Base-by-base conservation (phyloP, 441 rosid genomes). In the Aquilaria agallochum region DNA sequence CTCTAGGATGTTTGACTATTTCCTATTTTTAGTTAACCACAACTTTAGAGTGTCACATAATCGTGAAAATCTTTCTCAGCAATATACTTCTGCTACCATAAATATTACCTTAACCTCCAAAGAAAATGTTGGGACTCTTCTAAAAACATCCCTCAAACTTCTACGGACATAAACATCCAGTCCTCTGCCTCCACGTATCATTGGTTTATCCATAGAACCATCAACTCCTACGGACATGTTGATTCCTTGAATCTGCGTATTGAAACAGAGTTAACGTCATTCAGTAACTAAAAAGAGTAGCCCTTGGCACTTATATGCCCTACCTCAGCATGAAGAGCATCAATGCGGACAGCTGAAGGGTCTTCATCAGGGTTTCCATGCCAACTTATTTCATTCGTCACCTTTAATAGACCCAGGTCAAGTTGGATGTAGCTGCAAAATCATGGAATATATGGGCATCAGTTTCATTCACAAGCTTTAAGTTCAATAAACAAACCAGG, bases 271-370 rank as follows among this genome's bases (percentile, higher is more conserved):
- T 65, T 12, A 59, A 66, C 13, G 58, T 46, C 64, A 65, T 63
- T 67, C 42, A 59, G 55, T 59, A 66, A 34, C 59, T 51, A 46
- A 49, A 56, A 68, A 33, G 53, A 33, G 47, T 33, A 30, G 48
- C 55, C 48, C 53, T 54, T 50, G 64, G 44, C 9, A 72, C 65
- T 55, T 42, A 70, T 47, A 65, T 65, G 54, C 51, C 44, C 64
- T 76, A 95, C 99, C 97, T 95, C 84, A 32, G 96, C 95, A 76
- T 88, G 96, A 81, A 95, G 90, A 84, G 89, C 80, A 80, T 92
- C 98, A 65, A 95, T 80, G 74, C 74, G 99, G 60, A 95, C 97
- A 70, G 98, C 97, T 68, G 86, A 85, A 56, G 90, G 92, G 83
- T 92, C 99, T 66, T 85, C 81, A 72, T 87, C 92, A 4, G 91